Base-by-base conservation (phyloP, 768 basidiomycete species). In the Russula emetica region DNA sequence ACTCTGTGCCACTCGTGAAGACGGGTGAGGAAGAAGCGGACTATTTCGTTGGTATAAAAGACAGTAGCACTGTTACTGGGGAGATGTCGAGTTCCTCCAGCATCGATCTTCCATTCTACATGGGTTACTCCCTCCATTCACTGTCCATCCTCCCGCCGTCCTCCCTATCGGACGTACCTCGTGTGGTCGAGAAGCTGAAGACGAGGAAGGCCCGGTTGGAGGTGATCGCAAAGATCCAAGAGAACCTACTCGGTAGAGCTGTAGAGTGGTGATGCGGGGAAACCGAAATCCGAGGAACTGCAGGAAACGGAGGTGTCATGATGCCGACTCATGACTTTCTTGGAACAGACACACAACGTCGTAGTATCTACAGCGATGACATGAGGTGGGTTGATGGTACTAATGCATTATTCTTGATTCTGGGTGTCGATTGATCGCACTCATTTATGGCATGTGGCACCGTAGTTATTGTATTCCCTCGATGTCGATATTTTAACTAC, bases 141-240 rank as follows among this genome's bases (percentile, higher is more conserved):
- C 80, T 98, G 47, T 92, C 93, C 38, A 98, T 99, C 70, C 87
- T 93, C 32, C 91, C 94, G 28, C 97, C 97, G 0, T 80, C 84
- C n/a, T 86, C 87, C 13, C 74, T 80, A 49, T 77, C 80, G 7
- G 95, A 99, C 67, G 82, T 94, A 38, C 82, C 86, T 60, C 89
- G 92, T 60, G 84, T 93, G 53, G 80, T 98, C 62, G 89, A 92
- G 71, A 91, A 97, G 73, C 81, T 99, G 63, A 88, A 89, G 75
- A 91, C 84, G 55, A 98, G 98, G 82, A 94, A 94, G 78, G 80
- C 86, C 26, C 97, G 94, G 94, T 97, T 85, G 71, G 86, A 89
- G 73, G 95, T 0, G 36, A 13, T 13, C 36, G 11, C 11, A 36
- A 3, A 13, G 36, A 36, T 36, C 34, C 11, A 3, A 34, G 10